Base-by-base conservation (phyloP, 75 land plant species). In the Pseudotsuga menziesii region DNA sequence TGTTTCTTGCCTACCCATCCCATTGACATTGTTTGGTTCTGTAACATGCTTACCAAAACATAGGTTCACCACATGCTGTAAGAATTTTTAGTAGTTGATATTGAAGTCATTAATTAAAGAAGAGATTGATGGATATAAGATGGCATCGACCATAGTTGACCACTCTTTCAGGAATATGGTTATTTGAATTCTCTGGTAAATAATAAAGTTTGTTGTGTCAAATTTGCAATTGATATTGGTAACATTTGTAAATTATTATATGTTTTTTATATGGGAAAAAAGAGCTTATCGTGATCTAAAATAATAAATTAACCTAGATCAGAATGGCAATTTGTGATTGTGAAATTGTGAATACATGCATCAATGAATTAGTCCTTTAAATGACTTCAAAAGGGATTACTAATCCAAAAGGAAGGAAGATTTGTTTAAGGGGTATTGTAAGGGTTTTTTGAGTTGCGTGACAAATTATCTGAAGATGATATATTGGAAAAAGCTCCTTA, bases 1-100 rank as follows among this genome's bases (percentile, higher is more conserved):
- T 29, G 1, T 29, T 29, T 0, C 32, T 29, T 29, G 32, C 0
- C 32, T 29, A 29, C 79, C 99, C 99, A 41, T 89, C 89, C 75
- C 99, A 94, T 85, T 97, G 92, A 78, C 87, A 87, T 23, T 87
- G 97, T 32, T 85, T 96, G 36, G 66, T 96, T 58, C 94, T 95
- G 52, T 85, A 94, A 1, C 32, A 29, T 29, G 17, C 82, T 96
- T 67, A 95, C 93, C 29, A 94, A 92, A 81, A 97, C 96, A n/a
- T 97, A 91, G 85, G 95, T 97, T 96, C 78, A 86, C 71, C 57
- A 29, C 29, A 25, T 55, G 20, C 2, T 60, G 35, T 22, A 22
- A 61, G 41, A 25, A 16, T 52, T 60, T 74, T 26, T 61, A 25
- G 9, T 22, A 3, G 3, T 23, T 71, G 32, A 17, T 71, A 19